Conservation (phyloP, 352 stramenopile genomes). For the Peronospora farinosa region DNA sequence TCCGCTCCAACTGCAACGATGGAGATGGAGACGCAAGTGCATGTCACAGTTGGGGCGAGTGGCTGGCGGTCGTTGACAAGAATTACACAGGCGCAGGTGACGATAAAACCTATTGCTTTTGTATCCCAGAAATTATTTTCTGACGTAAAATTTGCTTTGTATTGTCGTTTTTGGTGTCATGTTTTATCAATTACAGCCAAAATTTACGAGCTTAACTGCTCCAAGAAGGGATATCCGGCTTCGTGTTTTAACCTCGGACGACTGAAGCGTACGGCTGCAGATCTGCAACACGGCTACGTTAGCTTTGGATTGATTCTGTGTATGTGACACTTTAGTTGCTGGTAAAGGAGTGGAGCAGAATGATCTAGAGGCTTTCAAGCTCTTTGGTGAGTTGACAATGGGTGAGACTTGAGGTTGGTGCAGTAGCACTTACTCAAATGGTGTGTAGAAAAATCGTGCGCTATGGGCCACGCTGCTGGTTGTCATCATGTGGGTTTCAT, state of each 20-base stretch:
- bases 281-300: background rate
- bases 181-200: slow-evolving; percentile 26
- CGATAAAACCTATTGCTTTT: background rate
- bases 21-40: slow-evolving; percentile 77
- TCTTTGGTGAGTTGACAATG: slow-evolving; percentile 49
- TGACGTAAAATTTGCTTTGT: background rate
- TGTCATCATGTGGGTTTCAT: slow-evolving; percentile 86
- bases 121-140: background rate
- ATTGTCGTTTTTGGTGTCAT: too few relatives aligned
- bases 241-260: slow-evolving; percentile 86
- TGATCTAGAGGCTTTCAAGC: slow-evolving; percentile 55
- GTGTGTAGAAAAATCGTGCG: slow-evolving; percentile 63
- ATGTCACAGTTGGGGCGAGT: slow-evolving; percentile 84
- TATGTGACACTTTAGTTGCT: slow-evolving; percentile 37
- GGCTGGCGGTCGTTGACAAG: slow-evolving; percentile 82
- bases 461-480: slow-evolving; percentile 59
- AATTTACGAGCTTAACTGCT: slow-evolving; percentile 82
- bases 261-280: slow-evolving; percentile 52
- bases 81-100: slow-evolving; percentile 71
- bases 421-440: too few relatives aligned
- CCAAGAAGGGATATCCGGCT: slow-evolving; percentile 68
- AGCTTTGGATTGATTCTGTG: background rate
- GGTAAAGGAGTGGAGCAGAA: slow-evolving; percentile 71
- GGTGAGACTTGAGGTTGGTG: too few relatives aligned
- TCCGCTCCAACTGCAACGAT: slow-evolving; percentile 82